These are phyloP conservation scores for Penicillium rolfsii DNA, from an alignment of 2,329 filamentous ascomycete species.

Conservation along the genomic window DNA sequence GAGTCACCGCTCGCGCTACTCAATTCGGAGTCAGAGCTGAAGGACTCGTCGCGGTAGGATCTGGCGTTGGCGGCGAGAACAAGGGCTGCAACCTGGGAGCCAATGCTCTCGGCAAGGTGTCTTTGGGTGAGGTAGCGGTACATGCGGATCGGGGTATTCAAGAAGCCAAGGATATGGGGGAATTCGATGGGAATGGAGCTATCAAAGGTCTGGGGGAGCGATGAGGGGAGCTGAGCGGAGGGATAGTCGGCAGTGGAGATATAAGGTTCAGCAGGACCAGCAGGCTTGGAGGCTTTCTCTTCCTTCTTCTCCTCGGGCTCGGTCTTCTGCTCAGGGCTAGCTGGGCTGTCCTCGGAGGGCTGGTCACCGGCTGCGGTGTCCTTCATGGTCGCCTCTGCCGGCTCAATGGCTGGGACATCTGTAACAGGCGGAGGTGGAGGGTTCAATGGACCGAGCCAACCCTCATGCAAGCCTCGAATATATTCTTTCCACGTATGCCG, in stretches of 20 bases:
- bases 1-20: constrained; percentile 23
- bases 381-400: constrained; percentile 31
- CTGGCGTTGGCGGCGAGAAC: constrained; percentile 63
- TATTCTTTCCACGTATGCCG: constrained; percentile 98
- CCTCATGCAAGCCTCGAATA: constrained; percentile 87
- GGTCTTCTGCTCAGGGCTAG: constrained; percentile 53
- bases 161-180: constrained; percentile 89
- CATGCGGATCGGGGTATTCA: constrained; percentile 83
- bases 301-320: constrained; percentile 38
- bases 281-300: constrained; percentile 53
- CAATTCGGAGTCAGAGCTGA: constrained; percentile 27
- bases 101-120: constrained; percentile 81
- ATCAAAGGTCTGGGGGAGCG: constrained; percentile 71
- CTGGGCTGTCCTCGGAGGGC: constrained; percentile 19
- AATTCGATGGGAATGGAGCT: constrained; percentile 74
- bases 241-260: constrained; percentile 74
- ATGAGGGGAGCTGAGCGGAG: constrained; percentile 64
- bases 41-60: constrained; percentile 42
- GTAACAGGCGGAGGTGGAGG: constrained; percentile 34
- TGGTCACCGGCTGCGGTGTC: constrained; percentile 30
- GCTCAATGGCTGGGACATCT: constrained; percentile 25
- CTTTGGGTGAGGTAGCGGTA: constrained; percentile 85
- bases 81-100: constrained; percentile 81
- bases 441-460: constrained; percentile 86
- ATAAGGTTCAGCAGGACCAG: constrained; percentile 70